Base-by-base conservation (phyloP, 352 stramenopile species). In the Thraustochytrium striatum region DNA sequence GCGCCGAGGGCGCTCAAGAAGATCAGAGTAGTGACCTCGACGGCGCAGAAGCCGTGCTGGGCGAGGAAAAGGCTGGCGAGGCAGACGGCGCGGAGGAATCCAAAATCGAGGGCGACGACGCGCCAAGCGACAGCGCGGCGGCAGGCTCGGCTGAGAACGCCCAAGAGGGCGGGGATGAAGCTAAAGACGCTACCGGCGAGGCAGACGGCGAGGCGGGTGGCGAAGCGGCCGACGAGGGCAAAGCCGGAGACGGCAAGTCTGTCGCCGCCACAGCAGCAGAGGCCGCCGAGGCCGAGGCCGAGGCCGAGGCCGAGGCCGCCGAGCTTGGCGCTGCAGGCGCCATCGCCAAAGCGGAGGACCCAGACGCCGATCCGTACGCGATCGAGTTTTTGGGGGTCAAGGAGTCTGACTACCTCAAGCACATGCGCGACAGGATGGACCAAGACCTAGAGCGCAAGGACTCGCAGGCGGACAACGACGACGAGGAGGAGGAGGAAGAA, bases 391-490 rank as follows among this genome's bases (percentile, higher is more conserved):
- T 43, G 8, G 65, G 65, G 0, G 16, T 75, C 3, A 30, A 50
- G 7, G 68, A 75, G 32, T 75, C 65, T 8, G 50, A 58, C 21
- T 75, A 75, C 39, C 25, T 75, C n/a, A 25, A 58, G 30, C 16
- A 32, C 19, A 30, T 75, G 21, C 30, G 50, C 41, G 65, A 75
- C 8, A 38, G 50, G 0, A 25, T 44, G 32, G 35, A 38, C 3
- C 33, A 9, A 7, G 19, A 32, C 21, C 55, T 59, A 73, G 50
- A 70, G 58, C 33, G 39, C 75, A 91, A 92, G 62, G 90, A 91
- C 62, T 28, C 90, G 11, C 68, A 85, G 35, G 84, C 85, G 59
- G 87, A 87, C 35, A 75, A 90, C 55, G 85, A 91, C 25, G 81
- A 87, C 39, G 57, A 85, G 0, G 72, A 85, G 21, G 88, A 89